A percentile compares a stretch with the other conserved stretches of the same genome.
Conservation (phyloP, 176 grass and related monocot species). For the Stipa capillata region DNA sequence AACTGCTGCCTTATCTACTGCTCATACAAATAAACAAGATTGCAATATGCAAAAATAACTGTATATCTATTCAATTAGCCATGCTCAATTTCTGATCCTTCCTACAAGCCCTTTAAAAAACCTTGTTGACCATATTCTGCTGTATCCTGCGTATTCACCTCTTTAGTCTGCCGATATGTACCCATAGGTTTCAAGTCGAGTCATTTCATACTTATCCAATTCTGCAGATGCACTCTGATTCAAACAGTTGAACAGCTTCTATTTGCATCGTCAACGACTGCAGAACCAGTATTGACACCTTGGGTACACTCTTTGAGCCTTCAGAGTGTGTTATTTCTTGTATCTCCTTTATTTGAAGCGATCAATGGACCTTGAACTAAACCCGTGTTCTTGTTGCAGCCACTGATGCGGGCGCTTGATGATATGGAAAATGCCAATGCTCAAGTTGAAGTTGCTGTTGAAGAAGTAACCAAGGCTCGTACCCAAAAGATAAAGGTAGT, state of each 20-base stretch:
- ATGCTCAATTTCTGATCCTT: background rate
- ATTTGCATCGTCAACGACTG: conserved; percentile 87
- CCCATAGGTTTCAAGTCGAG: background rate
- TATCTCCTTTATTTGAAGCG: conserved; percentile 9
- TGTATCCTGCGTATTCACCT: background rate
- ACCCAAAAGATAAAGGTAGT: conserved; percentile 94
- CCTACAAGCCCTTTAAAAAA: background rate
- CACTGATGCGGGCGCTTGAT: conserved; percentile 89
- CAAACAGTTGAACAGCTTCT: conserved; percentile 91
- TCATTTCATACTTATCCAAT: conserved; percentile 13
- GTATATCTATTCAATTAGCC: background rate
- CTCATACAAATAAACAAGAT: background rate
- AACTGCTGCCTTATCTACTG: background rate
- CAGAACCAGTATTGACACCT: conserved; percentile 88
- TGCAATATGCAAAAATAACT: background rate
- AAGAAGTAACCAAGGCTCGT: conserved; percentile 91
- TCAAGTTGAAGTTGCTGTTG: conserved; percentile 90
- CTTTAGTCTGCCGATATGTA: background rate
- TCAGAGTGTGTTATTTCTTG: background rate
- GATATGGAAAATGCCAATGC: conserved; percentile 94
- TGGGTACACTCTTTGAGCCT: conserved; percentile 48
- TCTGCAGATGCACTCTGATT: conserved; percentile 82
- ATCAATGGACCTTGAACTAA: too few species aligned
- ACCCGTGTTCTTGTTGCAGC: conserved; percentile 30
- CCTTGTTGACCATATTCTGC: background rate